phyloP scores from a whole-genome alignment of 208 protist species.

The Trypanosoma vivax region DNA sequence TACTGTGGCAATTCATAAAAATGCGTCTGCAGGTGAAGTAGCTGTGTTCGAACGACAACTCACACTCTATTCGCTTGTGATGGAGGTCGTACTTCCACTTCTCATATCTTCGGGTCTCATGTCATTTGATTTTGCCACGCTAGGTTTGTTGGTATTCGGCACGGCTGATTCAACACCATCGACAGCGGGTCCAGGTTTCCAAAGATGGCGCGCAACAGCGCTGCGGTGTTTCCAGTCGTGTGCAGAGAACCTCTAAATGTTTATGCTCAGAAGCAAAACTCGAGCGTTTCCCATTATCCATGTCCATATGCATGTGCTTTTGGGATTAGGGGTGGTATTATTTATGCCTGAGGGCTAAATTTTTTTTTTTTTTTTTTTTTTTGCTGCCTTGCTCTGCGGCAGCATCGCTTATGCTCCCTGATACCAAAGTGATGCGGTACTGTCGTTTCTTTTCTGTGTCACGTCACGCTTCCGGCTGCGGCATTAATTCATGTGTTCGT shows the following conservation, averaged over 20 bases:
- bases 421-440: too few relatives aligned
- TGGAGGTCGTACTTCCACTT: constrained; percentile 62
- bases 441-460: too few relatives aligned
- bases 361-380: constrained; percentile 12
- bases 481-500: too few relatives aligned
- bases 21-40: background rate
- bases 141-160: constrained; percentile 53
- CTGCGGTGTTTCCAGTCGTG: constrained; percentile 42
- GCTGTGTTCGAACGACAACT: constrained; percentile 2
- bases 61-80: constrained; percentile 38
- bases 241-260: background rate
- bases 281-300: too few relatives aligned
- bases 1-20: background rate
- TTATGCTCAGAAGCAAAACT: background rate
- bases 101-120: constrained; percentile 32
- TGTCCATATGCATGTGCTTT: too few relatives aligned
- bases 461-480: too few relatives aligned
- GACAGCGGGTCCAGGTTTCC: constrained; percentile 11
- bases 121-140: constrained; percentile 47
- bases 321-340: background rate
- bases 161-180: constrained; percentile 21
- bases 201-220: constrained; percentile 42
- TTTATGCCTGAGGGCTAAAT: background rate
- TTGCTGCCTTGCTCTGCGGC: too few relatives aligned
- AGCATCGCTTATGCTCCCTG: too few relatives aligned